Conservation (phyloP, 1,139 yeast species). For the Tardiomyces blankii region DNA sequence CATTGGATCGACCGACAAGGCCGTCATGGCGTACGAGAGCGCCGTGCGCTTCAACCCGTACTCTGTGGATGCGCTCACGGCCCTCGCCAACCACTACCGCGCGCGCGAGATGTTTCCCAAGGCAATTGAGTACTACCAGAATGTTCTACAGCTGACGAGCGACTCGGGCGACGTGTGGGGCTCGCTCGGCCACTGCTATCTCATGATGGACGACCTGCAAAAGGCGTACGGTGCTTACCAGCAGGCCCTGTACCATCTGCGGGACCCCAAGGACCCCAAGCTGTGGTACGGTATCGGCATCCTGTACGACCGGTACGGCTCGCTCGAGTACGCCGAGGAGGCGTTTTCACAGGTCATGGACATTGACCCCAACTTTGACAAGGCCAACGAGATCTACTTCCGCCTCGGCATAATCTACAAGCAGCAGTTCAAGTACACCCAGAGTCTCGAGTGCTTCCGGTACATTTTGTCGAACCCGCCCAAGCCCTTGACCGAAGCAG, state of each 20-base stretch:
- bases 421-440: slow-evolving; percentile 79
- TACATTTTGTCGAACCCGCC: slow-evolving; percentile 89
- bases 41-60: slow-evolving; percentile 81
- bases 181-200: slow-evolving; percentile 86
- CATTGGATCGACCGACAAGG: slow-evolving; percentile 81
- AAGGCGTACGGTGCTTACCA: slow-evolving; percentile 95
- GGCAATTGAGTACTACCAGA: slow-evolving; percentile 88
- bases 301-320: slow-evolving; percentile 88
- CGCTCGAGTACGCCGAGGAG: slow-evolving; percentile 93
- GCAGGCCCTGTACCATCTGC: slow-evolving; percentile 82
- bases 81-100: slow-evolving; percentile 80
- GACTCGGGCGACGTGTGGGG: slow-evolving; percentile 98
- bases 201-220: slow-evolving; percentile 92
- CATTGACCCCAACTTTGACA: slow-evolving; percentile 91
- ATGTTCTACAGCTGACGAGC: slow-evolving; percentile 70
- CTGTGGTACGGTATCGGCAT: slow-evolving; percentile 99
- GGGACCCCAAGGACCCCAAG: slow-evolving; percentile 91
- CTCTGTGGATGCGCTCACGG: slow-evolving; percentile 73
- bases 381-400: slow-evolving; percentile 92
- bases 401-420: slow-evolving; percentile 95
- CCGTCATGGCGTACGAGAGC: slow-evolving; percentile 80
- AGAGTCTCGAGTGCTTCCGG: slow-evolving; percentile 87
- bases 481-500: slow-evolving; percentile 89
- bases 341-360: slow-evolving; percentile 94
- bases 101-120: slow-evolving; percentile 82